These are phyloP conservation scores for Arabidopsis suecica DNA, from an alignment of 345 rosid species.

Conservation along the genomic window DNA sequence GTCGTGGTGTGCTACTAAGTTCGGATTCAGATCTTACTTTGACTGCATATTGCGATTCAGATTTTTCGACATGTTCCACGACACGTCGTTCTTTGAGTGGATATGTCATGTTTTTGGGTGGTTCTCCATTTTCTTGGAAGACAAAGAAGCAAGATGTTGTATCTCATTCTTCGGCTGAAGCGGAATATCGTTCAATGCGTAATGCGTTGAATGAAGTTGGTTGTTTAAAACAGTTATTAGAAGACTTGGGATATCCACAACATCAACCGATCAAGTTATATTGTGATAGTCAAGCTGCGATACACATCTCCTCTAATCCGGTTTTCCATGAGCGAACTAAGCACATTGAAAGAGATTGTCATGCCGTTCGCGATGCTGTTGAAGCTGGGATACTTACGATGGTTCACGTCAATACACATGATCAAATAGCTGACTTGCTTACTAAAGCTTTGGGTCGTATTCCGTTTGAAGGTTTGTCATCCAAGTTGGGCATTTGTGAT, in stretches of 20 bases:
- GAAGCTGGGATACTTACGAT: no score
- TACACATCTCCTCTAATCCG: neutral
- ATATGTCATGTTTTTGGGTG: neutral
- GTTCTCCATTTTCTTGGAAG: rapidly evolving
- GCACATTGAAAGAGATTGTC: neutral
- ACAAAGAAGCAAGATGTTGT: neutral
- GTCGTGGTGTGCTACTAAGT: neutral
- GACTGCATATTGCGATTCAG: neutral
- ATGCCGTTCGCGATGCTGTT: neutral
- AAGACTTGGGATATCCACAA: no score
- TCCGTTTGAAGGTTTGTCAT: no score
- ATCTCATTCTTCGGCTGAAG: neutral
- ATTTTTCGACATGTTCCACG: neutral
- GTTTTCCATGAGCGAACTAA: neutral
- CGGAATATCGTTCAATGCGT: neutral
- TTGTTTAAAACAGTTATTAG: no score
- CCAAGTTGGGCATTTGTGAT: no score
- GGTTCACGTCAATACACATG: no score
- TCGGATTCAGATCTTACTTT: rapidly evolving
- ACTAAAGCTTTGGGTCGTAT: no score
- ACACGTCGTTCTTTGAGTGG: rapidly evolving
- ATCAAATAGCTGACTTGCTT: no score
- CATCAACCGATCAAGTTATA: rapidly evolving
- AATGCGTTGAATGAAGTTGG: no score
- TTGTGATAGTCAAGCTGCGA: neutral